Conservation (phyloP, 176 grass and related monocot genomes). For the Carex littledalei region DNA sequence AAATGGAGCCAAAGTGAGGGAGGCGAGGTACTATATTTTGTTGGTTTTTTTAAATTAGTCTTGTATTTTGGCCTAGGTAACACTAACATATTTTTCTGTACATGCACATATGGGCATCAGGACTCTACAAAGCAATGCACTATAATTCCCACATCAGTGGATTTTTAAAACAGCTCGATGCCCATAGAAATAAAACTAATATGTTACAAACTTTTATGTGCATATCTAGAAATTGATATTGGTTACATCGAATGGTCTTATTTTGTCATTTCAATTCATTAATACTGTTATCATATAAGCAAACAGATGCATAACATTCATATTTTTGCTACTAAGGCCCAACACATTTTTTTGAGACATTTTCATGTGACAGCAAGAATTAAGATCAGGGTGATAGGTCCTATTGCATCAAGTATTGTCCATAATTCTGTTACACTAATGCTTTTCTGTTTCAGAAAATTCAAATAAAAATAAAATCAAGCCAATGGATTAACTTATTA, state of each 20-base stretch:
- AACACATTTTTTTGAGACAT: neutral
- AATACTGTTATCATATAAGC: neutral
- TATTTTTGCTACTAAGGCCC: neutral
- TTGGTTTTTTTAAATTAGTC: neutral
- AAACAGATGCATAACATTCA: neutral
- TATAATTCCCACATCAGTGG: neutral
- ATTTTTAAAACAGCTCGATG: neutral
- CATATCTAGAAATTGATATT: neutral
- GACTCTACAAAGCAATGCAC: neutral
- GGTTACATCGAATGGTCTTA: neutral
- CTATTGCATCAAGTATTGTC: neutral
- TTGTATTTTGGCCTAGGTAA: neutral
- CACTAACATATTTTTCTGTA: neutral
- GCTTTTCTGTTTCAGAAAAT: neutral
- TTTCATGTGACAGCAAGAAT: neutral
- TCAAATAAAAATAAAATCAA: neutral
- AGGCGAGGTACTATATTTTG: slow-evolving; percentile 46
- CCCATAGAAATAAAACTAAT: neutral
- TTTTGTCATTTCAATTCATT: neutral
- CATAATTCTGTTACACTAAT: neutral
- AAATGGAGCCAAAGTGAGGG: slow-evolving; percentile 89
- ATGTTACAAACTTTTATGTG: neutral
- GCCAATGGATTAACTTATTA: neutral
- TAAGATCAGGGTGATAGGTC: neutral
- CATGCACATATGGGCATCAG: neutral